Evolutionary conservation across 306 rosid genomes (phyloP), one percentile per base, ranked within the genome.

Genomic region (Pterocarpus santalinus): DNA sequence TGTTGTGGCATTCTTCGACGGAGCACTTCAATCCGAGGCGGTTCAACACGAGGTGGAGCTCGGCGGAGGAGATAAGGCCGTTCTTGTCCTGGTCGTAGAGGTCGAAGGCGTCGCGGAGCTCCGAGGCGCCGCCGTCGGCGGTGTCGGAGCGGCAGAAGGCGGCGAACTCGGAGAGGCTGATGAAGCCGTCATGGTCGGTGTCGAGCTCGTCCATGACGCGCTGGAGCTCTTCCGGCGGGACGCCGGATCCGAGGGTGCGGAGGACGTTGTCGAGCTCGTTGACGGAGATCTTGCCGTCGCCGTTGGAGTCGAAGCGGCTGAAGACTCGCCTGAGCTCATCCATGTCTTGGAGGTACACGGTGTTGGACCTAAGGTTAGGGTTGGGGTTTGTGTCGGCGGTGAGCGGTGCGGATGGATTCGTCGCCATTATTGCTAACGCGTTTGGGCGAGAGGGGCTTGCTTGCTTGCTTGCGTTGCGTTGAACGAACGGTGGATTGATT

Each of bases 241-340:
- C 88, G 66, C 46, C 1, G 15, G 93, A 87, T 65, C 98, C 94
- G 67, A 92, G 88, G 39, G 92, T 47, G 30, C 69, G 76, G 74
- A 96, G 93, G 60, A 86, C 89, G 85, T 74, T 76, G 75, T 87
- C 97, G 56, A 93, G 75, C 85, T 96, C 98, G 75, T 39, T 3
- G 68, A 81, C 69, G 73, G 98, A 96, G 90, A 96, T 96, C 94
- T 77, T 86, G 69, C 97, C 98, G 85, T 96, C 98, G 85, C 94
- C 97, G 91, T 96, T 92, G 51, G 87, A 1, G 66, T 96, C 98
- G 87, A 96, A 96, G 72, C 91, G 92, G 35, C 62, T 64, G 84
- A 96, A 96, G 51, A 96, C 97, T 67, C 79, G 83, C 71, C 57
- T 52, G 49, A 93, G 83, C 69, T 93, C 97, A 0, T 86, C 87